Base-by-base conservation (phyloP, 345 rosid species). In the Salix dunnii region DNA sequence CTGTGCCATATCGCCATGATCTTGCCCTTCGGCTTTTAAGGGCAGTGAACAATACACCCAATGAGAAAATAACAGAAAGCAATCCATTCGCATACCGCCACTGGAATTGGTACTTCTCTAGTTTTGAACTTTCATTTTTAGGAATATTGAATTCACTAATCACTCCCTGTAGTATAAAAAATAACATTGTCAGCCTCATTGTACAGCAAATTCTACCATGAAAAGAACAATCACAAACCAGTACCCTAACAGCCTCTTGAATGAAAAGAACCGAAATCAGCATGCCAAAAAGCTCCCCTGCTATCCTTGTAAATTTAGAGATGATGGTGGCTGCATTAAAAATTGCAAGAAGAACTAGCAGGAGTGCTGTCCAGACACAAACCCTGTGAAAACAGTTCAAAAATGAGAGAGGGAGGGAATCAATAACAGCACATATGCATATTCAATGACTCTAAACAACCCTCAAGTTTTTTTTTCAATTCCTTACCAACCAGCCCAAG, bases 401-500 rank as follows among this genome's bases (percentile, higher is more conserved):
- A n/a, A 64, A n/a, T 35, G 36, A 35, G 36, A 31, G 36, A 33
- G 36, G 33, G 13, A 43, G 46, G 43, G 51, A 49, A 36, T 16
- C 38, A 74, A 23, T 36, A 17, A 58, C 63, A 68, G 42, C 30
- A 67, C 49, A 46, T 7, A 49, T 10, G 61, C 67, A 17, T 4
- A 62, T 43, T 71, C 30, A 10, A 64, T 36, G 7, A 2, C n/a
- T 64, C 68, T 28, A 64, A 64, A 64, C 5, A 64, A 30, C 16
- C 10, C 36, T 30, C 23, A 17, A 14, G 42, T 35, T 7, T 7
- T 5, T 31, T 11, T 12, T 10, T 7, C 48, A 38, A 48, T 33
- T 71, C 35, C 81, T 86, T 85, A 94, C 96, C 98, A 94, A 71
- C 87, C 94, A 46, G 86, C 83, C 97, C 98, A 94, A 74, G 98